Conservation (phyloP, 2,329 filamentous ascomycete species). For the Ophiostoma angusticollis region DNA sequence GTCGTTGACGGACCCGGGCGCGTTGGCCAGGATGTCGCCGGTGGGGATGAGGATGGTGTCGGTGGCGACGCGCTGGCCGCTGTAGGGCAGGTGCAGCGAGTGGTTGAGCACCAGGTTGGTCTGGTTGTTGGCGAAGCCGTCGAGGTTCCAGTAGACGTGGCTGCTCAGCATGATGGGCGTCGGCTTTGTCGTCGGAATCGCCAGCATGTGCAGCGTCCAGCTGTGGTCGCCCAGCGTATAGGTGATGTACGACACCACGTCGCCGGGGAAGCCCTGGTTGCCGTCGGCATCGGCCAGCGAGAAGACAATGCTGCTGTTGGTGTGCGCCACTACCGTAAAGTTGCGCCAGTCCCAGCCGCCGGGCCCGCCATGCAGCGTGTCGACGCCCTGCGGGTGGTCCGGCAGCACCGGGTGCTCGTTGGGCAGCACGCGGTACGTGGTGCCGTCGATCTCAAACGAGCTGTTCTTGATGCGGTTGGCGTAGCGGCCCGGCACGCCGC, state of each 20-base stretch:
- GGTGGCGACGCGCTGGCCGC: constrained; percentile 52
- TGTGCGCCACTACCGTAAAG: constrained; percentile 62
- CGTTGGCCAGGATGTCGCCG: constrained; percentile 60
- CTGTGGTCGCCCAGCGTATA: constrained; percentile 54
- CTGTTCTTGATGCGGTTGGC: constrained; percentile 73
- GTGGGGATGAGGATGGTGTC: constrained; percentile 65
- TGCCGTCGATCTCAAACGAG: constrained; percentile 55
- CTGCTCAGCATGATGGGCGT: constrained; percentile 72
- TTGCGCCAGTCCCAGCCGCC: constrained; percentile 68
- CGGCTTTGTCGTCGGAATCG: constrained; percentile 56
- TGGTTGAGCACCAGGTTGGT: constrained; percentile 55
- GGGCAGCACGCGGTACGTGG: constrained; percentile 42
- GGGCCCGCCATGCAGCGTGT: constrained; percentile 58
- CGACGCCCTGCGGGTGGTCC: constrained; percentile 36
- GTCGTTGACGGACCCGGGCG: constrained; percentile 56
- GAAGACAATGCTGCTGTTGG: constrained; percentile 58
- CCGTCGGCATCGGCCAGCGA: constrained; percentile 60
- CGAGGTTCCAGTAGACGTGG: constrained; percentile 72
- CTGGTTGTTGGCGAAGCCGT: constrained; percentile 63
- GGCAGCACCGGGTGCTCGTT: constrained; percentile 51
- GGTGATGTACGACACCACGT: constrained; percentile 61
- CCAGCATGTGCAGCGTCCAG: constrained; percentile 64
- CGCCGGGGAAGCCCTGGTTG: constrained; percentile 65
- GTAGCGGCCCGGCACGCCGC: constrained; percentile 61
- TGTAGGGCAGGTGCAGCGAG: constrained; percentile 60